Conservation (phyloP, 2,329 filamentous ascomycete species). For the Fusarium xyrophilum region DNA sequence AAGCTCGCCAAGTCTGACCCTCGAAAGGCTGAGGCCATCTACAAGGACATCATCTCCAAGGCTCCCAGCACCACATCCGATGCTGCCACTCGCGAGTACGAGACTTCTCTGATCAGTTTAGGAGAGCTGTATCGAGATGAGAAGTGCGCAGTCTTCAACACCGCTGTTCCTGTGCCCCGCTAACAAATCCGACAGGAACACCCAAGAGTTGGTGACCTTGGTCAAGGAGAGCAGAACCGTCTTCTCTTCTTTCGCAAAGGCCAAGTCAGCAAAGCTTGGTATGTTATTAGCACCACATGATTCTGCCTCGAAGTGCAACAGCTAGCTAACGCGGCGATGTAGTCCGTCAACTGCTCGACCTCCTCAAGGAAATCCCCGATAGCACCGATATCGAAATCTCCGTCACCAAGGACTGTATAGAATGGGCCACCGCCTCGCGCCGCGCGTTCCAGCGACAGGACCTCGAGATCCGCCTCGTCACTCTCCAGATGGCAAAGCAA, state of each 20-base stretch:
- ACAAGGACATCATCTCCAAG: constrained; percentile 87
- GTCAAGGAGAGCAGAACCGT: constrained; percentile 89
- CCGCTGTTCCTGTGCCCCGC: constrained; percentile 7
- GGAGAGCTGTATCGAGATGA: constrained; percentile 93
- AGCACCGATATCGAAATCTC: constrained; percentile 92
- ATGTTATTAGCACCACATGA: constrained; percentile 46
- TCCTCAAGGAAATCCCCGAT: constrained; percentile 92
- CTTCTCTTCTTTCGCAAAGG: constrained; percentile 96
- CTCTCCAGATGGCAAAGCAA: constrained; percentile 95
- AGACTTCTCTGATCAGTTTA: constrained; percentile 84
- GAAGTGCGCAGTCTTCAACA: constrained; percentile 62
- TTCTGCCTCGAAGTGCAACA: constrained; percentile 2
- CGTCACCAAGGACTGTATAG: constrained; percentile 98
- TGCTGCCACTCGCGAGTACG: constrained; percentile 87
- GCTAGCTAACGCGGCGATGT: constrained; percentile 28
- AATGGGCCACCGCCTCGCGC: constrained; percentile 95
- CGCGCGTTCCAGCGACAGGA: constrained; percentile 97
- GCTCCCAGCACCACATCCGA: constrained; percentile 84
- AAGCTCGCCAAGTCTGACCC: constrained; percentile 81
- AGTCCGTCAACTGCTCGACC: constrained; percentile 97
- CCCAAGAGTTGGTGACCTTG: constrained; percentile 85
- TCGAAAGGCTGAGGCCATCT: constrained; percentile 82
- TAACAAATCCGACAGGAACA: constrained; percentile 62
- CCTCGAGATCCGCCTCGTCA: constrained; percentile 93
- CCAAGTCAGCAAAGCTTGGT: constrained; percentile 98